A percentile compares a stretch with the other conserved stretches of the same genome.
Conservation (phyloP, 2,329 filamentous ascomycete genomes). For the Reticulascus tulasneorum region DNA sequence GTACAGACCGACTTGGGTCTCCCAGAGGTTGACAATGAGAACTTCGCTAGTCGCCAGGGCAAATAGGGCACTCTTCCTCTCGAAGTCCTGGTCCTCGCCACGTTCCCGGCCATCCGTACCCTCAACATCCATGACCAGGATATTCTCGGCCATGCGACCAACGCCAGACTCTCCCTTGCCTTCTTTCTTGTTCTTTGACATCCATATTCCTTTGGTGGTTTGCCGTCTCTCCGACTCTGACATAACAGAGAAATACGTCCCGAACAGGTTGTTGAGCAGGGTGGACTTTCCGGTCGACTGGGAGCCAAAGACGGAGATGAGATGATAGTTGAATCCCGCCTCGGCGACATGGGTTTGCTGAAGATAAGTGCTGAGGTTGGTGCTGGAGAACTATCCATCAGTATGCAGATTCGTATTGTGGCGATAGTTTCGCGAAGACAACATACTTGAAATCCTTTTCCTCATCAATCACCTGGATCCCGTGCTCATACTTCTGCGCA, state of each 20-base stretch:
- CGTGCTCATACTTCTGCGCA: constrained; percentile 75
- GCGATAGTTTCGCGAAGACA: not conserved
- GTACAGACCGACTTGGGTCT: constrained; percentile 96
- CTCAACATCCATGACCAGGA: constrained; percentile 98
- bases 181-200: constrained; percentile 88
- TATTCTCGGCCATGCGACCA: constrained; percentile 99
- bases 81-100: constrained; percentile 97
- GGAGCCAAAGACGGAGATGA: constrained; percentile 97
- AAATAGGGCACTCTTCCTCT: constrained; percentile 96
- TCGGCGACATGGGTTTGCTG: constrained; percentile 73
- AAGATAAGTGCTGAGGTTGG: constrained; percentile 78
- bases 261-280: constrained; percentile 90
- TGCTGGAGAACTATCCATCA: constrained; percentile 41
- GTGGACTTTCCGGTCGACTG: constrained; percentile 99
- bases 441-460: constrained; percentile 94
- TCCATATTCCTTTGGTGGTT: constrained; percentile 99
- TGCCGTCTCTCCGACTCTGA: constrained; percentile 89
- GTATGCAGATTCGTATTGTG: not conserved
- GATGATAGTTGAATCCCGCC: constrained; percentile 97
- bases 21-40: constrained; percentile 98
- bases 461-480: constrained; percentile 94
- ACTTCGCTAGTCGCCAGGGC: constrained; percentile 97
- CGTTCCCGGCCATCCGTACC: constrained; percentile 94
- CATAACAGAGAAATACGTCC: constrained; percentile 97
- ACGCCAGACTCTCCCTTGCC: too few relatives aligned